Evolutionary conservation across 371 early-diverging fungal genomes (phyloP), one percentile per base, ranked within the genome.

Genomic region (Dinochytrium kinnereticum): DNA sequence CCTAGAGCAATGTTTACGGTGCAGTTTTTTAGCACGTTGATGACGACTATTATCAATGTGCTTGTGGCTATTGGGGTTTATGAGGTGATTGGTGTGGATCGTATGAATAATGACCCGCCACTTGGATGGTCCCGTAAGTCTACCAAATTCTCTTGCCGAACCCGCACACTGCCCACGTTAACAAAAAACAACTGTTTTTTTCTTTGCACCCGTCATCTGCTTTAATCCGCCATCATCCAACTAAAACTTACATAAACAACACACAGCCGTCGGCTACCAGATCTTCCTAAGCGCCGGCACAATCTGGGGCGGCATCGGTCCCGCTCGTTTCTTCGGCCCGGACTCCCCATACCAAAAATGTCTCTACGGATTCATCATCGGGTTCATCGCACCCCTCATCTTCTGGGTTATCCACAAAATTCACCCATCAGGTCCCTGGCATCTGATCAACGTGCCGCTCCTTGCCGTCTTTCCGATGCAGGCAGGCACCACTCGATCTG

Each of bases 231-330:
- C 55, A 5, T 24, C 26, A 21, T 53, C 24, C 26, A 5, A 7
- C 26, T 26, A 7, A 5, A n/a, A 53, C 5, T 53, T 53, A n/a
- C 26, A 21, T 15, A n/a, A 13, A 5, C 26, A 13, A 53, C 55
- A 7, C 55, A 53, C 68, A 67, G 71, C 68, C 26, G 36, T 64
- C 31, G 57, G 17, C 26, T 75, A 66, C 67, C 28, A 51, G 5
- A 33, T 67, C 36, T 70, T 75, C 69, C 59, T 75, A 1, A 40
- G 44, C 39, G 44, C 68, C 51, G 71, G 71, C 21, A 30, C 68
- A 3, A 70, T 90, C 59, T 91, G 90, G 81, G 89, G 89, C 55
- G 87, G 85, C 31, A 84, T 90, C 69, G 86, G 87, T 5, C 86
- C 88, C 19, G 81, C 83, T 78, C 24, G 81, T 84, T 77, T 82